phyloP scores from a whole-genome alignment of 176 grass and related monocot genomes.

The Oropetium thomaeum region DNA sequence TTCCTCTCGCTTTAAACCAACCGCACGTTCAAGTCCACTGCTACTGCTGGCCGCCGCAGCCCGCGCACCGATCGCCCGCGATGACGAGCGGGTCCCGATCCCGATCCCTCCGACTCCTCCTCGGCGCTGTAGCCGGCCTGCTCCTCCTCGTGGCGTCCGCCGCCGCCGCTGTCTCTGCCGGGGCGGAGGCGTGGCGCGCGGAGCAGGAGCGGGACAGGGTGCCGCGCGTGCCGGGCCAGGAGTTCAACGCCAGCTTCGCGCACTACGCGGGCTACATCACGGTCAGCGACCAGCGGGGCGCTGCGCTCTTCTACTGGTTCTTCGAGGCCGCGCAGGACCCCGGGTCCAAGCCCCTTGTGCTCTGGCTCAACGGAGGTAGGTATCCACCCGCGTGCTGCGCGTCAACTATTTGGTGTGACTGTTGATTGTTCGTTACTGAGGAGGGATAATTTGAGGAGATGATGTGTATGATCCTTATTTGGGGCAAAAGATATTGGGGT shows the following conservation, averaged over 20 bases:
- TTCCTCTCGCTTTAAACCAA: background rate
- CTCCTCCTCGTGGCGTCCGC: background rate
- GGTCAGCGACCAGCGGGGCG: slow-evolving; percentile 58
- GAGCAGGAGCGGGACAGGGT: slow-evolving; percentile 66
- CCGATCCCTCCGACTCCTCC: background rate
- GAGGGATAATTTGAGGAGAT: background rate
- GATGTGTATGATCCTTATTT: background rate
- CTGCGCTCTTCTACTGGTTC: slow-evolving; percentile 99
- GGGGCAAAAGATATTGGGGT: background rate
- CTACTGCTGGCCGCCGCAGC: background rate
- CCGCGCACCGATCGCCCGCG: background rate
- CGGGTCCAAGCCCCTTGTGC: slow-evolving; percentile 75
- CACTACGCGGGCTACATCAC: slow-evolving; percentile 92
- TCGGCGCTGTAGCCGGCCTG: background rate
- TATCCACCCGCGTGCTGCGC: background rate
- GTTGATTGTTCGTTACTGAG: background rate
- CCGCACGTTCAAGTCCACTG: background rate
- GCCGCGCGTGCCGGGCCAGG: slow-evolving; percentile 60
- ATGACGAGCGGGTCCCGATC: slow-evolving; percentile 10
- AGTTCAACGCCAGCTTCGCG: slow-evolving; percentile 72
- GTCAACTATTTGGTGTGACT: background rate
- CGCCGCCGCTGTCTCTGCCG: background rate
- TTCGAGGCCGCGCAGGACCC: slow-evolving; percentile 78
- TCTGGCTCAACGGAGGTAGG: slow-evolving; percentile 95
- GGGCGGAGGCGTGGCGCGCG: background rate